Evolutionary conservation across 768 basidiomycete genomes (phyloP).

Genomic region (Candolleomyces eurysporus): DNA sequence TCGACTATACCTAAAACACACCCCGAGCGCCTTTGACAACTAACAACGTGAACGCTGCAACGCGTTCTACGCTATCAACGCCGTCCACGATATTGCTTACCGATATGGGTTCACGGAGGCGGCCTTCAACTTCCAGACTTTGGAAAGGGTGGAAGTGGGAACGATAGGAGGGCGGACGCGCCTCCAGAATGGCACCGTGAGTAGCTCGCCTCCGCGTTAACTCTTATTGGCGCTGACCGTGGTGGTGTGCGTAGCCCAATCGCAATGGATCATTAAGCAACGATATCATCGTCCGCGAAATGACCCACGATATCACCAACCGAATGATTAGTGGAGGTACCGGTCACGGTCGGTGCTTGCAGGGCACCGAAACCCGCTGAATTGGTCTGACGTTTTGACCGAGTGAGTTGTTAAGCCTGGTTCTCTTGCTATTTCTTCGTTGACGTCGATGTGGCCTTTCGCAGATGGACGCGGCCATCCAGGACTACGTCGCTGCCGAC

Average conservation of each 20-base stretch:
- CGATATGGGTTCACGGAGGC: slow-evolving; percentile 51
- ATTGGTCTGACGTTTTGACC: slow-evolving; percentile 38
- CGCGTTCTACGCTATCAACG: slow-evolving; percentile 55
- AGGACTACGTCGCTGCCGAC: no score
- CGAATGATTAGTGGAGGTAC: slow-evolving; percentile 52
- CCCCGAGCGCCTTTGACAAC: slow-evolving; percentile 30
- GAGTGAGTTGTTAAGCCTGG: background rate
- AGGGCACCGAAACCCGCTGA: slow-evolving; percentile 60
- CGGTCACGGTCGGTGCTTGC: slow-evolving; percentile 48
- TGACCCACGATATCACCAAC: slow-evolving; percentile 44
- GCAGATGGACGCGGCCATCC: no score
- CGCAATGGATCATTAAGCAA: slow-evolving; percentile 50
- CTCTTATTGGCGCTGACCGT: no score
- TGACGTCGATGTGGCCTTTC: no score
- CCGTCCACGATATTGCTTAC: slow-evolving; percentile 43
- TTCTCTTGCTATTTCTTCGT: background rate
- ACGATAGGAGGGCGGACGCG: slow-evolving; percentile 50
- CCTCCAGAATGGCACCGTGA: slow-evolving; percentile 42
- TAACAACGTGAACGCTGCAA: slow-evolving; percentile 48
- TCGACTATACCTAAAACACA: slow-evolving; percentile 32
- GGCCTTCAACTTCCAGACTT: slow-evolving; percentile 52
- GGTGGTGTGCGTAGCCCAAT: slow-evolving; percentile 12
- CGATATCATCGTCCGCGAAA: slow-evolving; percentile 50
- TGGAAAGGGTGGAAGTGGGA: slow-evolving; percentile 47
- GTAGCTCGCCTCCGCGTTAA: background rate